A percentile compares a stretch with the other conserved stretches of the same genome.
These are phyloP conservation scores for Avicennia marina DNA, from an alignment of 257 asterid genomes.

Conservation along the genomic window DNA sequence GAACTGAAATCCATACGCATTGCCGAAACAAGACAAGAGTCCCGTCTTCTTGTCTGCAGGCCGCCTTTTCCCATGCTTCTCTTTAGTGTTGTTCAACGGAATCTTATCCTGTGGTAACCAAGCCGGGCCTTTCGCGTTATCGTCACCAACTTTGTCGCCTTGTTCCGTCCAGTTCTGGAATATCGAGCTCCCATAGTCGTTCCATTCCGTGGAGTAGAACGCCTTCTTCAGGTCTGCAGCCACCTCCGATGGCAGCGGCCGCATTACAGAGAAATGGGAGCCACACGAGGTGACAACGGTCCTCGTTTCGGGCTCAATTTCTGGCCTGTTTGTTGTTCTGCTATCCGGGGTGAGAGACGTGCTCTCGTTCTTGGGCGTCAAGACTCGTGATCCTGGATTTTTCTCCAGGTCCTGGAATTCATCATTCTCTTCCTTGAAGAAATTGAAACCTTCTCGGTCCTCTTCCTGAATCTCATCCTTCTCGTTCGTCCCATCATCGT, in stretches of 20 bases:
- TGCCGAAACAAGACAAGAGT: slow-evolving; percentile 54
- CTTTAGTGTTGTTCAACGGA: slow-evolving; percentile 8
- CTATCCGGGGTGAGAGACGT: slow-evolving; percentile 12
- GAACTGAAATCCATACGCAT: slow-evolving; percentile 46
- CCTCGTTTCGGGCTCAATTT: slow-evolving; percentile 25
- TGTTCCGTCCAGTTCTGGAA: slow-evolving; percentile 65
- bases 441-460: no score
- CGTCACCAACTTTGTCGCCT: slow-evolving; percentile 8
- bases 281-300: slow-evolving; percentile 14
- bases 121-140: slow-evolving; percentile 10
- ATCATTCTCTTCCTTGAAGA: neutral
- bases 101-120: slow-evolving; percentile 28
- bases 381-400: neutral
- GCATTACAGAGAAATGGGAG: slow-evolving; percentile 38
- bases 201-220: slow-evolving; percentile 28
- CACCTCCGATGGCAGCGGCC: slow-evolving; percentile 59
- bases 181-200: slow-evolving; percentile 53
- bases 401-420: slow-evolving; percentile 6
- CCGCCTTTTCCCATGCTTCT: neutral
- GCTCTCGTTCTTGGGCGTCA: slow-evolving; percentile 7
- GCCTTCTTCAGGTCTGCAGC: slow-evolving; percentile 44
- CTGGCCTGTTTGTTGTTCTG: slow-evolving; percentile 3
- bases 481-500: neutral
- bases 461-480: neutral
- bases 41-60: slow-evolving; percentile 34